Evolutionary conservation across 257 asterid genomes (phyloP).

Genomic region (Solanum habrochaites): DNA sequence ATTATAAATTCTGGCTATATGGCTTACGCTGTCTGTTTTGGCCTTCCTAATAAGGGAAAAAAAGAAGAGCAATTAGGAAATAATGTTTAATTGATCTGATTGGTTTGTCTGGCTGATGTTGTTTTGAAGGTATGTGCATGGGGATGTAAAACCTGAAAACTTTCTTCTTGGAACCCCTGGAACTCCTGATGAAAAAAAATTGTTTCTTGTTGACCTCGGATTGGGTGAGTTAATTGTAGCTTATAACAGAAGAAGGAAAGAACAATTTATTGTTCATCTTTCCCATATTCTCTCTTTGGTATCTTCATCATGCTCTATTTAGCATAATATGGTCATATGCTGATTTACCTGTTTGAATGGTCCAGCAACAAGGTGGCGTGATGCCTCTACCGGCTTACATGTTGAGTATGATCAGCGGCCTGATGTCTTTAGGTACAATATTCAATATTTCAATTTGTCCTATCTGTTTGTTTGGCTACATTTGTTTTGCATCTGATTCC

Average conservation of each 20-base stretch:
- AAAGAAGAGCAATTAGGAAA: not conserved
- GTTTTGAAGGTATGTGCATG: conserved; percentile 56
- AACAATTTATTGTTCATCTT: not conserved
- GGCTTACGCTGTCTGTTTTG: not conserved
- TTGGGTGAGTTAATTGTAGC: conserved; percentile 29
- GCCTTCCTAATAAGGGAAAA: not conserved
- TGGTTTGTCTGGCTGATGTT: not conserved
- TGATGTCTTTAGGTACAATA: conserved; percentile 52
- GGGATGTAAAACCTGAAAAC: conserved; percentile 73
- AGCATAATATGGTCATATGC: not conserved
- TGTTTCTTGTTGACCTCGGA: conserved; percentile 64
- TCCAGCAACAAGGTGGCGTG: conserved; percentile 68
- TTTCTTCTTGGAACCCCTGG: conserved; percentile 70
- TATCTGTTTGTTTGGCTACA: not conserved
- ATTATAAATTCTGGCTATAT: not conserved
- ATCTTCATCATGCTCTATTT: not conserved
- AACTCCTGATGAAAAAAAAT: conserved; percentile 50
- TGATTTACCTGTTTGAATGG: not conserved
- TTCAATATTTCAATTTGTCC: not conserved
- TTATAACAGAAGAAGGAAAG: not conserved
- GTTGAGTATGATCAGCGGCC: conserved; percentile 75
- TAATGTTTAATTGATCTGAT: not conserved
- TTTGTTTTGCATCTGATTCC: not conserved
- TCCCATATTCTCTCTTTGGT: not conserved
- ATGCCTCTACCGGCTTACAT: conserved; percentile 44